Base-by-base conservation (phyloP, 1,284 basidiomycete species). In the Boletus calvinii region DNA sequence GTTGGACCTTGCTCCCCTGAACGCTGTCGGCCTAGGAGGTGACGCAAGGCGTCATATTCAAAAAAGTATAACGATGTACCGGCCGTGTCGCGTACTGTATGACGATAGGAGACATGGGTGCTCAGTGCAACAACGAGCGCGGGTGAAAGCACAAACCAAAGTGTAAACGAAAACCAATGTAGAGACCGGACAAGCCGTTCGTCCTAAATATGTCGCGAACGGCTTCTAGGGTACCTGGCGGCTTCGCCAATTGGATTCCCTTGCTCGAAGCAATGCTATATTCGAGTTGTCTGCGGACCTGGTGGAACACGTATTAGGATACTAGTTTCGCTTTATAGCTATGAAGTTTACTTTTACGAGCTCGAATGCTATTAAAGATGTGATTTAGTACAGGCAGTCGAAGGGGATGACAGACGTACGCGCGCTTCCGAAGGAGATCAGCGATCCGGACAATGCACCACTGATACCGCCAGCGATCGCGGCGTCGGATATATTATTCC, bases 271-370 rank as follows among this genome's bases (percentile, higher is more conserved):
- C 92, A 55, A 98, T 98, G 44, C 92, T 85, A 64, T 91, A 98
- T 72, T 98, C 96, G 46, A 99, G 77, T 65, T 99, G 95, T 59
- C 93, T 77, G 56, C 92, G 86, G 50, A 94, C 87, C 90, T 92
- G 62, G 17, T 50, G 38, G 51, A 30, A 31, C 42, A 18, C 32
- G 46, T 29, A 44, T 63, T 45, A 66, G 49, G 18, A 55, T 24
- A 36, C 35, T 10, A 13, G 36, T 8, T 17, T 41, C 18, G 44
- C 29, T 34, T 44, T 7, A 47, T 11, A 26, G 9, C 29, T 12
- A 48, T 36, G n/a, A 15, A 41, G 38, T 55, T 60, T 59, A 94
- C 93, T 79, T 98, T 98, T 62, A 98, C 93, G 38, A 98, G 84
- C 70, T 98, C 95, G 62, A 98, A 98, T 30, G 95, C 89, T 88